Evolutionary conservation across 495 filamentous ascomycete genomes (phyloP).

Genomic region (Oidiodendron maius): DNA sequence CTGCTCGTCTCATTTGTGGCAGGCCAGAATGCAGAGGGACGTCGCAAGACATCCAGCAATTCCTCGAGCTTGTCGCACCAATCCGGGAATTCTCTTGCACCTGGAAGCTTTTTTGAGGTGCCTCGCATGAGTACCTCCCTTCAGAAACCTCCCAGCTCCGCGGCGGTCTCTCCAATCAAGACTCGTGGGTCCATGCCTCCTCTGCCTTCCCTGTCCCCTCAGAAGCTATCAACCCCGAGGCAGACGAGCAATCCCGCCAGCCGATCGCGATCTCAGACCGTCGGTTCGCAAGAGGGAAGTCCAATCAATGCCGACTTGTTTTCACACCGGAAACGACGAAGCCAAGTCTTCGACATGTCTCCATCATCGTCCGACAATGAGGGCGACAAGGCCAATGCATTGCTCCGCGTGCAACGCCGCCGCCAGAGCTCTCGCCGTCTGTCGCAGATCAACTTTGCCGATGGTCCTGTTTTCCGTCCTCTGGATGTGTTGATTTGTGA

Average conservation of each 20-base stretch:
- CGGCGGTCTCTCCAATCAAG: constrained; percentile 75
- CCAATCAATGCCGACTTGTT: constrained; percentile 60
- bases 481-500: constrained; percentile 95
- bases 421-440: constrained; percentile 87
- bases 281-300: constrained; percentile 90
- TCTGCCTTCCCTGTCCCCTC: constrained; percentile 42
- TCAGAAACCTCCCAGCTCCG: constrained; percentile 52
- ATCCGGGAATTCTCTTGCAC: constrained; percentile 64
- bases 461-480: constrained; percentile 82
- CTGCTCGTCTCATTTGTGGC: constrained; percentile 88
- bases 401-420: constrained; percentile 88
- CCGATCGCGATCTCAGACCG: constrained; percentile 82
- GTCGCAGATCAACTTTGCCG: constrained; percentile 78
- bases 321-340: constrained; percentile 83
- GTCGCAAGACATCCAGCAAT: constrained; percentile 72
- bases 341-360: constrained; percentile 92
- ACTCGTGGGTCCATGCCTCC: constrained; percentile 46
- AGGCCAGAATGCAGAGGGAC: constrained; percentile 53
- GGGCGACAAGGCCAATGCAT: constrained; percentile 80
- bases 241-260: constrained; percentile 37
- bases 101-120: constrained; percentile 67
- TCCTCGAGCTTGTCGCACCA: constrained; percentile 79
- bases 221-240: constrained; percentile 40
- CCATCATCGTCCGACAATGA: constrained; percentile 98
- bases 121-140: constrained; percentile 53